Evolutionary conservation across 805 yeast genomes (phyloP).

Genomic region (Yamadazyma ubonensis): DNA sequence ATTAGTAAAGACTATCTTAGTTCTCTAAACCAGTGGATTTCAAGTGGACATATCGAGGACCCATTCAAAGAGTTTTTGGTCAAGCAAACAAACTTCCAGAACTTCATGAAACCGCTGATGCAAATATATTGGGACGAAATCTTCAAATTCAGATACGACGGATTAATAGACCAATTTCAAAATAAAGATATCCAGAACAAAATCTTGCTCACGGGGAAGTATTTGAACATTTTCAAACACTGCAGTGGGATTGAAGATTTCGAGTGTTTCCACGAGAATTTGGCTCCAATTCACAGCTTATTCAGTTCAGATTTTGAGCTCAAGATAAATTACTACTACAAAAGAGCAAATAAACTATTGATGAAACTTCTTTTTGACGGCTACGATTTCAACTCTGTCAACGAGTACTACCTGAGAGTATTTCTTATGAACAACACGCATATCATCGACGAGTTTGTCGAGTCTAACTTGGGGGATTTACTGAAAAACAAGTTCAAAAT

Average conservation of each 20-base stretch:
- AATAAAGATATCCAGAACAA: slow-evolving; percentile 55
- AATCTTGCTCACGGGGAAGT: slow-evolving; percentile 80
- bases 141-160: slow-evolving; percentile 71
- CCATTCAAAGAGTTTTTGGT: slow-evolving; percentile 82
- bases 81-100: slow-evolving; percentile 36
- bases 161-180: slow-evolving; percentile 65
- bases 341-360: slow-evolving; percentile 63
- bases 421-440: slow-evolving; percentile 57
- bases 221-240: slow-evolving; percentile 66
- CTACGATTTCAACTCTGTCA: slow-evolving; percentile 48
- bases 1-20: slow-evolving; percentile 62
- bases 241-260: slow-evolving; percentile 51
- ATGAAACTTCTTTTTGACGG: slow-evolving; percentile 60
- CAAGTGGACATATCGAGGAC: slow-evolving; percentile 70
- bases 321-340: slow-evolving; percentile 59
- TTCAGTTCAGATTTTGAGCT: slow-evolving; percentile 49
- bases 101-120: slow-evolving; percentile 35
- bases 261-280: slow-evolving; percentile 24
- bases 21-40: slow-evolving; percentile 80
- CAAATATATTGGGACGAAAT: slow-evolving; percentile 75
- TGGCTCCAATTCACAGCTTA: slow-evolving; percentile 28
- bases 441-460: slow-evolving; percentile 53
- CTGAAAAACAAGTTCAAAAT: slow-evolving; percentile 38
- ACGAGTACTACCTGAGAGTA: slow-evolving; percentile 52
- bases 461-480: slow-evolving; percentile 51